Conservation (phyloP, 495 filamentous ascomycete genomes). For the Podospora appendiculata region DNA sequence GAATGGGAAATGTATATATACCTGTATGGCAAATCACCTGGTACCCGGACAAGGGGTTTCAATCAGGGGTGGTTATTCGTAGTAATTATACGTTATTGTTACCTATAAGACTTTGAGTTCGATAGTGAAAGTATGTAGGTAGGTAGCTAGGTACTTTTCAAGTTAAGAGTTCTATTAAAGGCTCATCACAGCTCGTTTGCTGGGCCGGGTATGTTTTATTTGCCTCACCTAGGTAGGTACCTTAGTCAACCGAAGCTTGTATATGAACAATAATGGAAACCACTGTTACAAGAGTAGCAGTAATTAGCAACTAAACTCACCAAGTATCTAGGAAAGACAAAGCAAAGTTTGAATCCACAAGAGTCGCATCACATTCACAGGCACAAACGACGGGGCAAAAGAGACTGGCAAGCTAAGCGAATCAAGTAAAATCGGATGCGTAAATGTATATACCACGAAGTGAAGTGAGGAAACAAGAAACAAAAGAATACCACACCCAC, state of each 20-base stretch:
- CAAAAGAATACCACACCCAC: not conserved
- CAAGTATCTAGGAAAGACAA: not conserved
- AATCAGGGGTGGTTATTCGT: too few relatives aligned
- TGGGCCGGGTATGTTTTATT: too few relatives aligned
- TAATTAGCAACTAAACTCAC: not conserved
- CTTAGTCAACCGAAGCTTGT: too few relatives aligned
- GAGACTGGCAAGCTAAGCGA: not conserved
- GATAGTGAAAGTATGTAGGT: not conserved
- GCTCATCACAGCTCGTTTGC: too few relatives aligned
- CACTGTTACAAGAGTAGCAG: not conserved
- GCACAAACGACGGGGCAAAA: not conserved
- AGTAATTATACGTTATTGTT: too few relatives aligned
- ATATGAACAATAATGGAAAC: too few relatives aligned
- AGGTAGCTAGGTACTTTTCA: not conserved
- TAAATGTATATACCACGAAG: slow-evolving; percentile 13
- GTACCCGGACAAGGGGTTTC: too few relatives aligned
- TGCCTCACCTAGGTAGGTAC: too few relatives aligned
- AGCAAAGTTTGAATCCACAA: not conserved
- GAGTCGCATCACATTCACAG: not conserved
- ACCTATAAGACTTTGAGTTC: too few relatives aligned
- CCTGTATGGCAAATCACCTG: too few relatives aligned
- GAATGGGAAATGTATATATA: too few relatives aligned
- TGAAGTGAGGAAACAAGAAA: slow-evolving; percentile 1
- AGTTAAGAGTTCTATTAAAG: not conserved
- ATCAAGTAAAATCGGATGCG: slow-evolving; percentile 1